Conservation (phyloP, 2,329 filamentous ascomycete species). For the Trichophyton equinum region DNA sequence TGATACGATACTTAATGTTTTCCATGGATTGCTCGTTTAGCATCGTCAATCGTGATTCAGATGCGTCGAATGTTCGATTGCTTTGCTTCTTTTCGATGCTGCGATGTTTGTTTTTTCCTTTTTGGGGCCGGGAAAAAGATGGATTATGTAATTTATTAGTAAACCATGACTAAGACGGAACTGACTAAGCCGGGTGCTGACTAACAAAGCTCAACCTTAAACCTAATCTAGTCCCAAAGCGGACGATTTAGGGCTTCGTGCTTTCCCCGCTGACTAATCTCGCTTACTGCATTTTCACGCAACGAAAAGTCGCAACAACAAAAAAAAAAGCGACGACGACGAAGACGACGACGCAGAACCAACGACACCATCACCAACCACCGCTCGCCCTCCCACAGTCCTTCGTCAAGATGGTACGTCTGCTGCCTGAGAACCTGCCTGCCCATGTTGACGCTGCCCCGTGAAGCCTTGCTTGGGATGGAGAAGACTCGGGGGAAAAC, state of each 20-base stretch:
- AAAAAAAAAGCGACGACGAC: constrained; percentile 18
- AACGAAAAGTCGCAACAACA: constrained; percentile 4
- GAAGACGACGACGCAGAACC: constrained; percentile 19
- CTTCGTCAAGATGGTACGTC: constrained; percentile 37
- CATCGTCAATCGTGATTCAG: not conserved
- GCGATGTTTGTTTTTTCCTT: not conserved
- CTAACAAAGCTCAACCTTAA: not conserved
- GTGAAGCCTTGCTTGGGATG: not conserved
- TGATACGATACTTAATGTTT: not conserved
- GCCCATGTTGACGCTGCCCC: not conserved
- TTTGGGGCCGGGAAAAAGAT: not conserved
- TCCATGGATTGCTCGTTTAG: not conserved
- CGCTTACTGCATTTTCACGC: constrained; percentile 11
- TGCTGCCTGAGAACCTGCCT: constrained; percentile 1
- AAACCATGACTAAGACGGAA: not conserved
- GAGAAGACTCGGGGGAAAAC: too few species aligned
- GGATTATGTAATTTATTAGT: not conserved
- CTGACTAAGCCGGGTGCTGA: not conserved
- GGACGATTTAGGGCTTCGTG: constrained; percentile 29
- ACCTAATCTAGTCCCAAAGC: constrained; percentile 10
- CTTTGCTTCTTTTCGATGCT: not conserved
- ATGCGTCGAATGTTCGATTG: too few species aligned
- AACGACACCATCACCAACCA: constrained; percentile 19
- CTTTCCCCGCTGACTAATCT: constrained; percentile 2
- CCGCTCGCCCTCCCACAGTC: constrained; percentile 28